Evolutionary conservation across 2,329 filamentous ascomycete species (phyloP), one percentile per base, ranked within the genome.

Genomic region (Microsporum canis): DNA sequence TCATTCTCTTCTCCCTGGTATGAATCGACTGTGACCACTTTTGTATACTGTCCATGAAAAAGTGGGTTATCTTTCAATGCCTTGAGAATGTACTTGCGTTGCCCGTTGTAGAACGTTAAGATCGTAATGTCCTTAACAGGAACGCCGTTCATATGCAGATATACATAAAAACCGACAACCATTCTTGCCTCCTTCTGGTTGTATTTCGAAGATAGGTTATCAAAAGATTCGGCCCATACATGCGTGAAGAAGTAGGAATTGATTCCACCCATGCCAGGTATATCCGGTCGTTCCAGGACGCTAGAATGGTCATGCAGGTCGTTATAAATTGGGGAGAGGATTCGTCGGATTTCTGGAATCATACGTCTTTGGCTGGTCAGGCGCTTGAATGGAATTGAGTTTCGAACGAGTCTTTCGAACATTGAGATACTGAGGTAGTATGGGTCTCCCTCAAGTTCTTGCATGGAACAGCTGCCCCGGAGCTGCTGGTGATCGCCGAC

Each of bases 1-100:
- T 91, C 88, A 64, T 95, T 96, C 70, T 96, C 90, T 67, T 96
- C 90, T 10, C 91, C 91, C 71, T 96, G 91, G 68, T 92, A 96
- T 0, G 88, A 89, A 68, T 96, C 91, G 0, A 96, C 88, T 0
- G 91, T 96, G 38, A 84, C 82, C 0, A 95, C 86, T 1, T 86
- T 86, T 66, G 81, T 68, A 62, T 73, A 71, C 3, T 68, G 64
- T n/a, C 71, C 66, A 60, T 76, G 73, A 51, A 84, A 74, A 58
- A 78, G 76, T 0, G 69, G 68, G 62, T 79, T 72, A 5, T 67
- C 68, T 63, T 70, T 75, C 53, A 81, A 64, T 3, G 75, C 64
- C 12, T 75, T 77, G 0, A 84, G 67, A 1, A 96, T 79, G 1
- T 79, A 74, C 65, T 87, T 87, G 51, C 86, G 80, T 69, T 96